A percentile compares a stretch with the other conserved stretches of the same genome.
These are phyloP conservation scores for Diaporthe vexans DNA, from an alignment of 2,329 filamentous ascomycete species.

Conservation along the genomic window DNA sequence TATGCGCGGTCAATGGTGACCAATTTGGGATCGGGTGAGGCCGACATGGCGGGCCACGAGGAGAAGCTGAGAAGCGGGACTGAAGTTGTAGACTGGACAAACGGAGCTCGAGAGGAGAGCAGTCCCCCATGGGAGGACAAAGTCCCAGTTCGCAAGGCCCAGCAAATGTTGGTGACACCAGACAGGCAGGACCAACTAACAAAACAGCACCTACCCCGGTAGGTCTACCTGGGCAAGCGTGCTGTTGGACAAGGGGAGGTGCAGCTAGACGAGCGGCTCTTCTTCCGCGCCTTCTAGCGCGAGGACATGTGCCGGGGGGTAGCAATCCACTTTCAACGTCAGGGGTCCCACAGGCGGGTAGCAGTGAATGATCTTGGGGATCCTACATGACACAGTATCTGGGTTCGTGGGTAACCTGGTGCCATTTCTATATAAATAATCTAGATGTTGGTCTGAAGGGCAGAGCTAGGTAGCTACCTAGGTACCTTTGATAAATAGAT, in stretches of 20 bases:
- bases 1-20: constrained; percentile 73
- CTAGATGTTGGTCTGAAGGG: not conserved
- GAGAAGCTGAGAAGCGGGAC: constrained; percentile 4
- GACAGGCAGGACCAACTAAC: constrained; percentile 20
- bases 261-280: constrained; percentile 25
- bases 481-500: not conserved
- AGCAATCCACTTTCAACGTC: constrained; percentile 18
- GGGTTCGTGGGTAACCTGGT: not conserved
- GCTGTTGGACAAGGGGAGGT: constrained; percentile 11
- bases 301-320: not conserved
- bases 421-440: not conserved
- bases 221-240: not conserved
- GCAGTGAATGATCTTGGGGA: not conserved
- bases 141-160: not conserved
- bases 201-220: constrained; percentile 23
- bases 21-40: constrained; percentile 23
- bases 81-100: not conserved
- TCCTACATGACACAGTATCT: too few species aligned
- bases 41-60: constrained; percentile 34
- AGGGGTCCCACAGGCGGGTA: not conserved
- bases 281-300: constrained; percentile 23
- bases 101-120: constrained; percentile 4
- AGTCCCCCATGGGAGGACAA: not conserved
- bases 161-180: constrained; percentile 17
- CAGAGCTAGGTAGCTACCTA: not conserved